Evolutionary conservation across 2,329 filamentous ascomycete genomes (phyloP).

Genomic region (Diaporthe velutina): DNA sequence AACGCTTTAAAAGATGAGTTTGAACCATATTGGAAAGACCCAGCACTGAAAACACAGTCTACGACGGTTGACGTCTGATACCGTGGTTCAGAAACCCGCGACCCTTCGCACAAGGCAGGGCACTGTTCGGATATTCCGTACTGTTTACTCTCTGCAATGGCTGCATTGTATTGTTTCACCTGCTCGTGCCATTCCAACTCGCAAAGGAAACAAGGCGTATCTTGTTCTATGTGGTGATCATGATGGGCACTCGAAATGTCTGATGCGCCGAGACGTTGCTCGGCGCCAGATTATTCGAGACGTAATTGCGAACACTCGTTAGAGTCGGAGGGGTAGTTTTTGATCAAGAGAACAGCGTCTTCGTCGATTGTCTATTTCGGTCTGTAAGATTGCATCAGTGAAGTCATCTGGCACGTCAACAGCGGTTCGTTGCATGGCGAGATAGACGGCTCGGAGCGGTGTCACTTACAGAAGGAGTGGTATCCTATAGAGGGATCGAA

Average conservation of each 20-base stretch:
- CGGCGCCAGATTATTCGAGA: conserved; percentile 11
- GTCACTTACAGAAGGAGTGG: background rate
- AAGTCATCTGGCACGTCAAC: background rate
- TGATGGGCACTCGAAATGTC: background rate
- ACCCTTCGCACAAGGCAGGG: conserved; percentile 3
- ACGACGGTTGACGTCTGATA: background rate
- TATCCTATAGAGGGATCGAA: background rate
- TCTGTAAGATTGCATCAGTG: background rate
- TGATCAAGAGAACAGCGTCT: background rate
- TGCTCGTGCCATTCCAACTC: background rate
- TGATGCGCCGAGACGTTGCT: conserved; percentile 19
- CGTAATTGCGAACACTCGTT: background rate
- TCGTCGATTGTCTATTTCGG: background rate
- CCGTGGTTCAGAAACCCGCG: background rate
- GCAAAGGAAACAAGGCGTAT: background rate
- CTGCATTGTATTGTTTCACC: background rate
- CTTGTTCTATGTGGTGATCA: conserved; percentile 25
- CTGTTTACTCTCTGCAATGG: background rate
- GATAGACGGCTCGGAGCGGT: background rate
- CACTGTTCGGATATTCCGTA: conserved; percentile 3
- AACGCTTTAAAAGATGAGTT: background rate
- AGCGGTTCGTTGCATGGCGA: fast-evolving
- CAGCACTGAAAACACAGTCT: background rate
- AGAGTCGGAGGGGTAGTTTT: background rate
- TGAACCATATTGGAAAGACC: background rate